Base-by-base conservation (phyloP, 2,329 filamentous ascomycete genomes). In the Metarhizium anisopliae region DNA sequence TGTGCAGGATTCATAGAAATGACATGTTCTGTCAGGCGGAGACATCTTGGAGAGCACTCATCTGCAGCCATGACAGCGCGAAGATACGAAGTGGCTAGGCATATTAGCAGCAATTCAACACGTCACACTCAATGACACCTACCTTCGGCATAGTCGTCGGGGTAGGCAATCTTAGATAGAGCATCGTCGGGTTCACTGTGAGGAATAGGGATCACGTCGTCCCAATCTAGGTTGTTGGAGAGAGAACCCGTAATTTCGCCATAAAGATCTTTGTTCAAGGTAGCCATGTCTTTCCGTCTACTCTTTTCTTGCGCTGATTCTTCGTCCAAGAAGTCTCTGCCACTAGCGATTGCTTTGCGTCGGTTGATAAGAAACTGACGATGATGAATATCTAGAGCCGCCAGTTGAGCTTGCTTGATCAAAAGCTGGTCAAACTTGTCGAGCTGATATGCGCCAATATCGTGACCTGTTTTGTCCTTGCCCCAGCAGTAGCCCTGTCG, bases 1-100 rank as follows among this genome's bases (percentile, higher is more conserved):
- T 99, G 94, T 1, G 94, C 92, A 16, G 94, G 89, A 71, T 99
- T 99, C 81, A 96, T 85, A 58, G 79, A 77, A 67, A 99, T 97
- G 67, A 99, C 85, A 71, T 93, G 85, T 68, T 91, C 87, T 4
- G 94, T 99, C 59, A 99, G 82, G 36, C 78, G 80, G 47, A 99
- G 79, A 40, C 85, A 88, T 51, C 94, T 82, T 25, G 86, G 80
- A 29, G 88, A 91, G 75, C 87, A 81, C 72, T 99, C 94, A 68
- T 95, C 87, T 51, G 77, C 78, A 14, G 89, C 88, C 93, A 99
- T 99, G 63, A 96, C 82, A 59, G 94, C 92, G 59, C 94, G 88
- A 54, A 99, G 83, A 72, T 97, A 99, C 49, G 89, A 86, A 74
- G 95, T 94, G 50, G 90, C 92, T 86, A 47, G 25, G n/a, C 10